These are phyloP conservation scores for Sequoiadendron giganteum DNA, from an alignment of 75 land plant genomes.

Conservation along the genomic window DNA sequence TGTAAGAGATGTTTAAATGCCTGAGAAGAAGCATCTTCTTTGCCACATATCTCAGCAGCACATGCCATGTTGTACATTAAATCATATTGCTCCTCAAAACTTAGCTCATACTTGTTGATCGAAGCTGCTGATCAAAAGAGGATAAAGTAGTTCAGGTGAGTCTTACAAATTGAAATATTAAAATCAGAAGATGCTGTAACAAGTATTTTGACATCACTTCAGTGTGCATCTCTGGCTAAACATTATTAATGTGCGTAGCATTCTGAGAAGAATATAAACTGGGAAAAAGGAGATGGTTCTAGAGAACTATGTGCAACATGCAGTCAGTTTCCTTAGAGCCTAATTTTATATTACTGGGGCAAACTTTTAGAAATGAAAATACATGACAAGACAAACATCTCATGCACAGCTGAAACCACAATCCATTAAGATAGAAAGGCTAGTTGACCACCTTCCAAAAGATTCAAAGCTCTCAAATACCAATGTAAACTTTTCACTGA, in stretches of 20 bases:
- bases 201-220: background rate
- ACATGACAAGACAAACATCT: background rate
- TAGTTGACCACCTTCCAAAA: background rate
- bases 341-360: background rate
- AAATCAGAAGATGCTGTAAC: background rate
- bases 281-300: background rate
- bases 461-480: constrained; percentile 18
- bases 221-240: background rate
- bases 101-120: constrained; percentile 17
- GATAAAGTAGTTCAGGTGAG: background rate
- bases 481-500: constrained; percentile 21
- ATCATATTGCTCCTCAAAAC: constrained; percentile 38
- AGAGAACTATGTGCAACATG: background rate
- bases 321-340: background rate
- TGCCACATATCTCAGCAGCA: constrained; percentile 36
- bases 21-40: constrained; percentile 19
- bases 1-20: constrained; percentile 22
- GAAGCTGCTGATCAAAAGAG: constrained; percentile 18
- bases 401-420: background rate
- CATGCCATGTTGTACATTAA: constrained; percentile 43
- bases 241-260: background rate
- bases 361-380: constrained; percentile 1
- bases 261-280: background rate
- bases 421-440: background rate
- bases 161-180: background rate